These are phyloP conservation scores for Malus fusca DNA, from an alignment of 306 rosid genomes.

Conservation along the genomic window DNA sequence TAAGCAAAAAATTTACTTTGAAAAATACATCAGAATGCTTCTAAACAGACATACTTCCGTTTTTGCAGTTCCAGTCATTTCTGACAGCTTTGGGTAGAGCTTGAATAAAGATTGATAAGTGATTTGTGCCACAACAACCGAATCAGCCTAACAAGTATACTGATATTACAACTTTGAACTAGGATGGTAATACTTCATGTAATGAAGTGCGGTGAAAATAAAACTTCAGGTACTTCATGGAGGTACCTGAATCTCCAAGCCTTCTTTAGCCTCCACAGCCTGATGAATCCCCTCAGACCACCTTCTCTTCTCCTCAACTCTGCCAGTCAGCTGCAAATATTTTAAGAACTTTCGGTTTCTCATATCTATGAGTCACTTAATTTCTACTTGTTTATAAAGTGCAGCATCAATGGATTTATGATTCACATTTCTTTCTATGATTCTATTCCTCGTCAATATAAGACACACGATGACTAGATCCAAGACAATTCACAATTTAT, in stretches of 20 bases:
- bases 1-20: neutral
- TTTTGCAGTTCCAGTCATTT: constrained; percentile 99
- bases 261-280: constrained; percentile 99
- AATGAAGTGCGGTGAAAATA: neutral
- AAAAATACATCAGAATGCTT: constrained; percentile 20
- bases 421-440: too few species aligned
- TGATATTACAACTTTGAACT: constrained; percentile 27
- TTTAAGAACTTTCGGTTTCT: constrained; percentile 12
- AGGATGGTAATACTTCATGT: neutral
- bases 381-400: too few species aligned
- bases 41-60: constrained; percentile 59
- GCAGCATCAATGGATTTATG: too few species aligned
- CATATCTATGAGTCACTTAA: neutral
- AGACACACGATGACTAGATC: too few species aligned
- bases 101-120: constrained; percentile 96
- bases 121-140: constrained; percentile 93
- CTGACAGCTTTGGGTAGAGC: constrained; percentile 93
- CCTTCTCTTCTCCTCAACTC: constrained; percentile 95
- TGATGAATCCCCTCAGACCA: constrained; percentile 99
- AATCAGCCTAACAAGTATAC: constrained; percentile 71
- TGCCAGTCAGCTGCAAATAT: constrained; percentile 70
- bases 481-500: too few species aligned
- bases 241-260: constrained; percentile 81
- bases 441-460: too few species aligned
- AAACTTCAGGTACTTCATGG: constrained; percentile 4